Conservation (phyloP, 1,284 basidiomycete genomes). For the Irpex sp. region DNA sequence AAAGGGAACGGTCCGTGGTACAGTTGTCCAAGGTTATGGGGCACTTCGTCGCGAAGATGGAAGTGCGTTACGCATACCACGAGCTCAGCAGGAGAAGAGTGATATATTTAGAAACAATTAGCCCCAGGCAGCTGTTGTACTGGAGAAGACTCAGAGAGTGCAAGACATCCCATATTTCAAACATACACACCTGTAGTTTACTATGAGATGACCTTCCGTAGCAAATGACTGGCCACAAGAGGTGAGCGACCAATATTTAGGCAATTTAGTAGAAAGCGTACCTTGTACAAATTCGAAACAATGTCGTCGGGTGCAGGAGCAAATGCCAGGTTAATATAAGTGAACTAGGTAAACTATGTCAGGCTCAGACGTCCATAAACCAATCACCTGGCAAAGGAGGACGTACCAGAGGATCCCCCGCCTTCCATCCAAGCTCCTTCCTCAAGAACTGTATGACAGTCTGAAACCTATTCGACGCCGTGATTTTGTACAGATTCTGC, state of each 20-base stretch:
- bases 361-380: not conserved
- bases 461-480: slow-evolving; percentile 91
- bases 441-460: slow-evolving; percentile 93
- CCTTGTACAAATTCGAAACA: slow-evolving; percentile 87
- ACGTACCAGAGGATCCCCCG: slow-evolving; percentile 83
- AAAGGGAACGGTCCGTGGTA: not conserved
- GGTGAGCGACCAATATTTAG: not conserved
- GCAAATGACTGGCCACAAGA: slow-evolving; percentile 68
- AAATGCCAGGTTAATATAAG: slow-evolving; percentile 98
- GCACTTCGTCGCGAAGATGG: not conserved
- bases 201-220: slow-evolving; percentile 91
- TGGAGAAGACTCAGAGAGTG: slow-evolving; percentile 22
- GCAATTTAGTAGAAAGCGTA: slow-evolving; percentile 21
- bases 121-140: slow-evolving; percentile 73
- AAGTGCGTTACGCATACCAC: not conserved
- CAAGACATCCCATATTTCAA: not conserved
- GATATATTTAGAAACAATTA: slow-evolving; percentile 27
- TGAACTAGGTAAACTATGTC: slow-evolving; percentile 61
- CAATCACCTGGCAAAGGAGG: not conserved
- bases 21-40: not conserved
- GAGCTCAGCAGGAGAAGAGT: not conserved
- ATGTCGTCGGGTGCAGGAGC: slow-evolving; percentile 92
- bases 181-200: slow-evolving; percentile 85
- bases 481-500: slow-evolving; percentile 98
- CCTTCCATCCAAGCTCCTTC: slow-evolving; percentile 88